Evolutionary conservation across 306 rosid species (phyloP), one percentile per base, ranked within the genome.

Genomic region (Begonia peltatifolia): DNA sequence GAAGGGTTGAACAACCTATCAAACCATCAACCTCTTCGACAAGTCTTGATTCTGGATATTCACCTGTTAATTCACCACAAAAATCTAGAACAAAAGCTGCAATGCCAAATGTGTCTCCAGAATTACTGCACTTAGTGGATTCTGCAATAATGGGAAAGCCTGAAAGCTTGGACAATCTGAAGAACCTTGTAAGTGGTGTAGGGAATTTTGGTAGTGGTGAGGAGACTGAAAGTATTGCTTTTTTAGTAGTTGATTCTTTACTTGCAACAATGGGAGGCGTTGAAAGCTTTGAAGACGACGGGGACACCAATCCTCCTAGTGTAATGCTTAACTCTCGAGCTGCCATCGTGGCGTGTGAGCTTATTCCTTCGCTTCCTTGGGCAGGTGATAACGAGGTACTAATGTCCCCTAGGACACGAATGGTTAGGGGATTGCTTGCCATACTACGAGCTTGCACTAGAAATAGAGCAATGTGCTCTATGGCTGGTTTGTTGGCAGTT

Each of bases 251-350:
- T 57, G 99, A 90, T 68, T 86, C 99, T 12, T 95, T 90, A 58
- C 85, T 90, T 71, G 93, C 94, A 38, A 90, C 95, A 57, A 90
- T 90, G 99, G 99, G 99, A 42, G 99, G 99, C 53, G 99, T 90
- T 69, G 95, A 90, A 83, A 83, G 99, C 62, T 90, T 80, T 68
- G 92, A 86, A 70, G 95, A 79, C 72, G 92, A 86, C 50, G 99
- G 74, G 70, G 92, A 79, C 58, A 64, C 80, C 63, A 90, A 90
- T 71, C 99, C 95, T 71, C 95, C 99, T 35, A 86, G 99, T 16
- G 99, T 90, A 63, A 90, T 90, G 99, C 78, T 90, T 47, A 90
- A 86, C 68, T 90, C 99, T 56, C 82, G 95, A 44, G 99, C 95
- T 67, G 95, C 95, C 64, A 83, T 83, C 65, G 99, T 90, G 20